Evolutionary conservation across 2,329 filamentous ascomycete genomes (phyloP).

Genomic region (Pestalotiopsis sp.): DNA sequence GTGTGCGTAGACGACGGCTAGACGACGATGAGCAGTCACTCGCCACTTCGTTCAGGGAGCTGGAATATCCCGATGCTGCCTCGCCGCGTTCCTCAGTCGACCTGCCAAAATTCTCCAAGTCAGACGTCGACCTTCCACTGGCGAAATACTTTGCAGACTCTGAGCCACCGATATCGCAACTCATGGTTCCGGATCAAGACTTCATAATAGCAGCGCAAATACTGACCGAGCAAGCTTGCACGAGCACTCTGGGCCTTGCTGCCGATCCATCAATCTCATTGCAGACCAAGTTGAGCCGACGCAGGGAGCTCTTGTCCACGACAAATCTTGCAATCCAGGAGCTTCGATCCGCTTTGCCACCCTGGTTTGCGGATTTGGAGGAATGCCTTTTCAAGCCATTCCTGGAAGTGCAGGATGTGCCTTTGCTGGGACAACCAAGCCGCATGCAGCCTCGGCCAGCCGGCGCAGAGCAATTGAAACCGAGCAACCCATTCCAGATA

Average conservation of each 20-base stretch:
- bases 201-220: conserved; percentile 70
- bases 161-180: conserved; percentile 52
- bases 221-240: conserved; percentile 70
- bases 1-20: conserved; percentile 40
- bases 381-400: conserved; percentile 50
- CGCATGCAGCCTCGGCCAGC: conserved; percentile 54
- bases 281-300: conserved; percentile 34
- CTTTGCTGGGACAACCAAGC: conserved; percentile 53
- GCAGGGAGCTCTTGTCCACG: conserved; percentile 44
- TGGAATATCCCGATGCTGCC: conserved; percentile 47
- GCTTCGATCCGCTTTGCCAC: conserved; percentile 47
- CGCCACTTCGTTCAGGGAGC: conserved; percentile 52
- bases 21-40: conserved; percentile 60
- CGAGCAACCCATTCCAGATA: conserved; percentile 62
- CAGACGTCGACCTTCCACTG: conserved; percentile 53
- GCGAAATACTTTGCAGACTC: conserved; percentile 61
- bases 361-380: conserved; percentile 43
- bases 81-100: conserved; percentile 52
- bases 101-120: conserved; percentile 49
- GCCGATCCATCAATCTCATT: conserved; percentile 23
- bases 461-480: conserved; percentile 49
- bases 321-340: conserved; percentile 52
- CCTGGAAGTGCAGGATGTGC: conserved; percentile 60
- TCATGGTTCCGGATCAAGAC: conserved; percentile 57
- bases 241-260: conserved; percentile 44